Evolutionary conservation across 495 filamentous ascomycete species (phyloP), one percentile per base, ranked within the genome.

Genomic region (Xylaria grammica): DNA sequence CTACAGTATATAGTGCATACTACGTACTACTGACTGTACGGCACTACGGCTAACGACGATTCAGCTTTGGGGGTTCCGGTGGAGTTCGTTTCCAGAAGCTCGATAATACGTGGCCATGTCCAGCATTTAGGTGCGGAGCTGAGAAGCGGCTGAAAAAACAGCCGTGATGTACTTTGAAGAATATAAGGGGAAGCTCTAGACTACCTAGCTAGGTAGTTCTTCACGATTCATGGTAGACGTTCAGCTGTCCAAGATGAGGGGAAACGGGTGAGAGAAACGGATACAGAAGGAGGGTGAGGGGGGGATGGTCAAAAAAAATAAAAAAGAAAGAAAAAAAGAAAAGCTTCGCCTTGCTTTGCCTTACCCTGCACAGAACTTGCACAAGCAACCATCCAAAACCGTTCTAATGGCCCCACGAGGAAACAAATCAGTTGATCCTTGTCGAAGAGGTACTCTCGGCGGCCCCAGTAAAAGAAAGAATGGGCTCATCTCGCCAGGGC

Each of bases 141-240:
- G 63, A n/a, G n/a, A 65, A 60, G 63, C 55, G 48, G 63, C 63
- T 65, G 63, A 65, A 54, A 57, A 65, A 30, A 29, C 26, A 65
- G 24, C 54, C 19, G 17, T 52, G 53, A 7, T 34, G 32, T 53
- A 52, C 46, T 51, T 62, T 32, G 34, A 30, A 20, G 10, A 20
- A 7, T 20, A 9, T 17, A 44, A 51, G 48, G 22, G 34, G 48
- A 40, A 45, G 32, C 36, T 42, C 15, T 15, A 17, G 11, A 53
- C 20, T 10, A 2, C 45, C 32, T 26, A 50, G 19, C 30, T 38
- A 5, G 40, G 30, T 29, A 38, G 24, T 24, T 26, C 27, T 34
- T 46, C 42, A 59, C 42, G 44, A 36, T 9, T 48, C 56, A 30
- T 6, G 20, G 48, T 36, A 29, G 26, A 29, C 42, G n/a, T 34